Evolutionary conservation across 345 rosid species (phyloP), one percentile per base, ranked within the genome.

Genomic region (Ceriops decandra): DNA sequence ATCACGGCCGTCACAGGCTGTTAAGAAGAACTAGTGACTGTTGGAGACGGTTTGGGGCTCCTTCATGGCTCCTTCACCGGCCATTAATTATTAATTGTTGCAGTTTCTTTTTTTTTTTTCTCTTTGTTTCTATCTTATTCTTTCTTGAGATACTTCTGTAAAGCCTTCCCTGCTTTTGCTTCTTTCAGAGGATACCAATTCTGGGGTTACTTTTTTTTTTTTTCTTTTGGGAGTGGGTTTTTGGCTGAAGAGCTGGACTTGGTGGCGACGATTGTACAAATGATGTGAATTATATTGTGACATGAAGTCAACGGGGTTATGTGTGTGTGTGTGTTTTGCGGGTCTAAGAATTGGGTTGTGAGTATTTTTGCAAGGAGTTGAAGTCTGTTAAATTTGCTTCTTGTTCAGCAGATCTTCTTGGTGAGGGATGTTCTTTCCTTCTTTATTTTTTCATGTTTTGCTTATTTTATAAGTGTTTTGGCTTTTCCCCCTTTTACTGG

Each of bases 1-100:
- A 49, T 30, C 62, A 60, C 67, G n/a, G 68, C 53, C 60, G n/a
- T 67, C 64, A 26, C 72, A 63, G 52, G 20, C 68, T 60, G 64
- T 61, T 22, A 54, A 10, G 21, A 9, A 49, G 52, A 5, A 6
- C 1, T 3, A 3, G 19, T 13, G 33, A 28, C 38, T 52, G 59
- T 52, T 20, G 0, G 10, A 9, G 35, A 36, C 33, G 11, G 10
- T 32, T 13, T n/a, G 10, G n/a, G 20, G 28, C 57, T 2, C 0
- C 0, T 5, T 22, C 19, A 22, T 2, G 8, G 4, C 32, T 17
- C 31, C 28, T 13, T 11, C 33, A 11, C 5, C 2, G 49, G 17
- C 17, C 16, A 13, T 42, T 13, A 13, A 13, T 42, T 42, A 24
- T 24, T 24, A 24, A 24, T 24, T 24, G 26, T 24, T 24, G 26